Conservation (phyloP, 2,329 filamentous ascomycete genomes). For the Hymenoscyphus occultus region DNA sequence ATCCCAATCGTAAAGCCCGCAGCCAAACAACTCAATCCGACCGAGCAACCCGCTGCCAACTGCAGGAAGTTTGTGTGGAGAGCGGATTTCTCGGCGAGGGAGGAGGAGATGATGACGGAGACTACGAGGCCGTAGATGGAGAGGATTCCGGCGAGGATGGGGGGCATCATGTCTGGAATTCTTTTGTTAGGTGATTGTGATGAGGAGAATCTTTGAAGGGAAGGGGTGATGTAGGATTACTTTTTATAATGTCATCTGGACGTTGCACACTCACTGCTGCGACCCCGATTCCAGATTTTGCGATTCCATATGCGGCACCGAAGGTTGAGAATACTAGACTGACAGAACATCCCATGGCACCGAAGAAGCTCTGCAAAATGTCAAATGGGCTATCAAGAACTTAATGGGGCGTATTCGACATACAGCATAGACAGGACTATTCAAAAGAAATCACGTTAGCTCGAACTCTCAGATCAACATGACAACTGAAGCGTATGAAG, state of each 20-base stretch:
- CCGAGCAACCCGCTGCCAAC: slow-evolving; percentile 73
- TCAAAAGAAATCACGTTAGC: not conserved
- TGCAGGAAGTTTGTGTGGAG: slow-evolving; percentile 79
- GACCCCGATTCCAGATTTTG: slow-evolving; percentile 97
- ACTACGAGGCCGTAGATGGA: slow-evolving; percentile 93
- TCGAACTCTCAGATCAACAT: too few relatives aligned
- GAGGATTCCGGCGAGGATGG: slow-evolving; percentile 99
- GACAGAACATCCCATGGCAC: slow-evolving; percentile 88
- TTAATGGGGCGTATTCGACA: not conserved
- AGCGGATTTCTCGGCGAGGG: slow-evolving; percentile 65
- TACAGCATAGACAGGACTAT: slow-evolving; percentile 15
- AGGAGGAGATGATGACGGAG: slow-evolving; percentile 77
- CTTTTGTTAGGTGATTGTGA: not conserved
- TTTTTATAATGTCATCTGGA: slow-evolving; percentile 97
- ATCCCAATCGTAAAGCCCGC: slow-evolving; percentile 77
- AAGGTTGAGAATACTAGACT: slow-evolving; percentile 83
- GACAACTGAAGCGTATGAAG: not conserved
- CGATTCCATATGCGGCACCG: slow-evolving; percentile 94
- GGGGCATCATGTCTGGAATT: slow-evolving; percentile 83
- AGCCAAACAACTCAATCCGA: slow-evolving; percentile 75
- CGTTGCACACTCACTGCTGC: slow-evolving; percentile 94
- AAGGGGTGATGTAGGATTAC: slow-evolving; percentile 51
- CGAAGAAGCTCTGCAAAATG: slow-evolving; percentile 71
- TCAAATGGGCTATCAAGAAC: not conserved
- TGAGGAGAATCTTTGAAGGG: not conserved